Base-by-base conservation (phyloP, 148 eudicot species). In the Chenopodium album region DNA sequence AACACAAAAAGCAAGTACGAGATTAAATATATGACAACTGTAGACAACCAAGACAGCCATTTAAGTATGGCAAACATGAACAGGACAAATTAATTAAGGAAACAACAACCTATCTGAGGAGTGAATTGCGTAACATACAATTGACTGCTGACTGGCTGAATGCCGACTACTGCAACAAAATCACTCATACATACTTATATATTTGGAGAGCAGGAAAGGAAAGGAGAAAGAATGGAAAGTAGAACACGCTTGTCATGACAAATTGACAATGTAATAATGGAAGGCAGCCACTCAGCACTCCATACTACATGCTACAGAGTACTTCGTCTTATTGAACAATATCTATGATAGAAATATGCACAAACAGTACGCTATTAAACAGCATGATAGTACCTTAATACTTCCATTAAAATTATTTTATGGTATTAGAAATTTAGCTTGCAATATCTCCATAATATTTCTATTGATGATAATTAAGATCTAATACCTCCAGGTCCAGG, bases 11-110 rank as follows among this genome's bases (percentile, higher is more conserved):
- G 34, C 9, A 65, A 75, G 75, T 32, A 7, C 9, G 13, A 66
- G 14, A n/a, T 1, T 31, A 44, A 16, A 17, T 69, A 10, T 32
- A 1, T 48, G 19, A 48, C 76, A 44, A 23, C 32, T 3, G 12
- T 4, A 44, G 76, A 73, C 32, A 26, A 73, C 19, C 31, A 73
- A 73, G 8, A 73, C 76, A 73, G 26, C 74, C 44, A 69, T 37
- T 71, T 19, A 37, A n/a, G 60, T 44, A 41, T 44, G n/a, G 7
- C 9, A 13, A 67, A 67, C 19, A 65, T 9, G 23, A 65, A 17
- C 16, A 65, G 32, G 34, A 31, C 2, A 50, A 48, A 50, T 50
- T 50, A 10, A 9, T 48, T 10, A 11, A 48, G 54, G 54, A 48
- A 48, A 48, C 52, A 48, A 48, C 41, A 37, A 37, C 41, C 41